Base-by-base conservation (phyloP, 805 yeast genomes). In the Metschnikowia lunata region DNA sequence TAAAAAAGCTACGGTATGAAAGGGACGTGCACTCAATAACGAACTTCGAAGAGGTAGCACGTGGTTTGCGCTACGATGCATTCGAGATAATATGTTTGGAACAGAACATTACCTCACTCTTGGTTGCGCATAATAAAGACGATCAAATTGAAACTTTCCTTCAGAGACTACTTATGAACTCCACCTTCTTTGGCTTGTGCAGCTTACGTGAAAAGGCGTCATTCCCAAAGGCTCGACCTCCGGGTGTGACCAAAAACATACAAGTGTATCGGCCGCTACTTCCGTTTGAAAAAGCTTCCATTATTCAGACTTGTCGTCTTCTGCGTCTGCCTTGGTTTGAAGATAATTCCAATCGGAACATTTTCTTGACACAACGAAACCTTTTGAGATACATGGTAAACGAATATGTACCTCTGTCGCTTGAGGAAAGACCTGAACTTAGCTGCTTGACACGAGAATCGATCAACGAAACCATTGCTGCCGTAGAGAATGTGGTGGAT, bases 141-240 rank as follows among this genome's bases (percentile, higher is more conserved):
- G 95, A 87, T 58, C 88, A 84, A 54, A 42, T 82, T 11, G 95
- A 87, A 55, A 83, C 91, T 0, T 81, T 75, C 48, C 48, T 83
- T 18, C 71, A 81, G 57, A 60, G 95, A 30, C 63, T 84, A 18
- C 59, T 55, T 39, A 60, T 57, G 43, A 62, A 63, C 40, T 66
- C 72, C 3, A 64, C 73, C 10, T 39, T 71, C 6, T 66, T 72
- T 59, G 95, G 95, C 0, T 64, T 84, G 8, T 67, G 71, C 1
- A 85, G 88, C 0, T 80, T 84, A 70, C 56, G 54, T 31, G 51
- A 56, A 2, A 28, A 30, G 8, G 46, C 69, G 1, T 41, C 53
- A 6, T 36, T 70, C 8, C 72, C 76, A 3, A 26, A 62, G 10
- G 57, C 39, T 4, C 50, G 23, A 8, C 43, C 40, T 7, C 67